Evolutionary conservation across 2,329 filamentous ascomycete genomes (phyloP).

Genomic region (Colletotrichum tofieldiae): DNA sequence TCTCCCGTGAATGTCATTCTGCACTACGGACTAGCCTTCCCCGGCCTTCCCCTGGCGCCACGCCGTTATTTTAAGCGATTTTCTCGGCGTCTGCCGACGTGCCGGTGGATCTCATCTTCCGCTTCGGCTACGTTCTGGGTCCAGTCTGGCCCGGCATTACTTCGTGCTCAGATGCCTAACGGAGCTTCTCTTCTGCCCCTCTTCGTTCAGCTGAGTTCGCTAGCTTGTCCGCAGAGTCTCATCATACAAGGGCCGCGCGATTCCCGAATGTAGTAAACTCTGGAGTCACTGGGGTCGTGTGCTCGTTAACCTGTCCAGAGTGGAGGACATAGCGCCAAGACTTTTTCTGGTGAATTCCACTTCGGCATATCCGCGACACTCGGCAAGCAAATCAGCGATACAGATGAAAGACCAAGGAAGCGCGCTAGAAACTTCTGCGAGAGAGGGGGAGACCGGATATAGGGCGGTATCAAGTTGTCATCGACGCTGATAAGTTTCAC

Average conservation of each 20-base stretch:
- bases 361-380: slow-evolving; percentile 29
- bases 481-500: neutral
- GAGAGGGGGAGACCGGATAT: neutral
- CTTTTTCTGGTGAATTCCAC: neutral
- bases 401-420: neutral
- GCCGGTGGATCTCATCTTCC: neutral
- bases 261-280: neutral
- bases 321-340: neutral
- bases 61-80: slow-evolving; percentile 14
- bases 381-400: neutral
- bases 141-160: neutral
- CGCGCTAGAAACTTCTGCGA: neutral
- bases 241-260: neutral
- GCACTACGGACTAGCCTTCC: neutral
- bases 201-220: neutral
- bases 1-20: neutral
- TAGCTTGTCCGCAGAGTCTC: neutral
- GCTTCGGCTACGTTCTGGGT: neutral
- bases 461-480: neutral
- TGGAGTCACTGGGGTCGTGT: neutral
- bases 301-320: neutral
- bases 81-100: slow-evolving; percentile 23
- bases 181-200: neutral
- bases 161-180: neutral
- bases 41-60: neutral